Evolutionary conservation across 1,284 basidiomycete genomes (phyloP).

Genomic region (Wallemia ichthyophaga): DNA sequence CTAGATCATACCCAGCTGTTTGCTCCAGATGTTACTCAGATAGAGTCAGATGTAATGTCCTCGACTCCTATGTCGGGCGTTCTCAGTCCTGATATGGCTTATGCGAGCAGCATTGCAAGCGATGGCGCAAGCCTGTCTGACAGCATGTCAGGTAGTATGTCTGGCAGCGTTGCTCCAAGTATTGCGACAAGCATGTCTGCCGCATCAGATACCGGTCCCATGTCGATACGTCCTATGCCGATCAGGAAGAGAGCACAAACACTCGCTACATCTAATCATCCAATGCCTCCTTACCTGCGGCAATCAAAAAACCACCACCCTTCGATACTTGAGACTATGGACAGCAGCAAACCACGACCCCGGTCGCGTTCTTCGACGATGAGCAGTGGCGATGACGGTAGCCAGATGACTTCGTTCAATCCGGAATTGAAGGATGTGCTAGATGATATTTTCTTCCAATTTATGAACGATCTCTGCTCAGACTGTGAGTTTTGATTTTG

Average conservation of each 20-base stretch:
- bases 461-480: constrained; percentile 62
- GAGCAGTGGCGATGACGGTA: background rate
- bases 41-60: background rate
- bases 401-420: background rate
- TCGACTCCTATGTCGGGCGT: background rate
- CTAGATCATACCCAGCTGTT: background rate
- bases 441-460: constrained; percentile 72
- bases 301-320: background rate
- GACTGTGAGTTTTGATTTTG: constrained; percentile 30
- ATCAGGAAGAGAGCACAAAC: background rate
- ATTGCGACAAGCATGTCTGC: background rate
- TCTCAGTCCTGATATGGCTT: background rate
- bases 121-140: background rate
- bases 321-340: background rate
- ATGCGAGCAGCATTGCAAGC: background rate
- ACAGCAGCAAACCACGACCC: background rate
- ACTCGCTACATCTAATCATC: background rate
- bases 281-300: background rate
- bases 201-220: background rate
- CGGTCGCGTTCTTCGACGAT: background rate
- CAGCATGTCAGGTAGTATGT: background rate
- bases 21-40: background rate
- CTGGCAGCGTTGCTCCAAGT: background rate
- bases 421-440: constrained; percentile 45
- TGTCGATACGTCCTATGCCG: background rate